phyloP scores from a whole-genome alignment of 257 asterid genomes.

The Forsythia suspensa region DNA sequence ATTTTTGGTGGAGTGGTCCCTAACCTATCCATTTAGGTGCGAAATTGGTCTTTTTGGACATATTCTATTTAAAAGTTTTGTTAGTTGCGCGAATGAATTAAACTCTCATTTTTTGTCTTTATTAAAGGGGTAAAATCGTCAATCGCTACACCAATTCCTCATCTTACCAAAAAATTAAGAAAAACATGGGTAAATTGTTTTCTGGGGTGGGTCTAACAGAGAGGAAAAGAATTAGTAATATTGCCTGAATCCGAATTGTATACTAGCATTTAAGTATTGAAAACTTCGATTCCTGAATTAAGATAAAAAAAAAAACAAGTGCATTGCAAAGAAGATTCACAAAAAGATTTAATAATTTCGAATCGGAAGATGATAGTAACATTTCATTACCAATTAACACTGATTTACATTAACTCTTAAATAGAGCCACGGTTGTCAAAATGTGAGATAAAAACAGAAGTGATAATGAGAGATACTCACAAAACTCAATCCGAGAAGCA shows the following conservation, averaged over 20 bases:
- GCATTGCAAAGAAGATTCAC: slow-evolving; percentile 1
- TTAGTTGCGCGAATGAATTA: too few species aligned
- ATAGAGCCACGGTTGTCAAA: slow-evolving; percentile 3
- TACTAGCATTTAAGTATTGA: neutral
- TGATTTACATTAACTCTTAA: neutral
- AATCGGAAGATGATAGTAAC: slow-evolving; percentile 14
- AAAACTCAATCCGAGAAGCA: slow-evolving; percentile 18
- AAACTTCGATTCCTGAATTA: slow-evolving; percentile 2
- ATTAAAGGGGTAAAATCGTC: too few species aligned
- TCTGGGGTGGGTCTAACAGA: neutral
- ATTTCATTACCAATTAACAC: slow-evolving; percentile 18
- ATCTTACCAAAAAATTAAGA: too few species aligned
- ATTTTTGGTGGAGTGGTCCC: too few species aligned
- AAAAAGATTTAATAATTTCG: neutral
- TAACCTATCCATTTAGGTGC: too few species aligned
- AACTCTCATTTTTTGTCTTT: too few species aligned
- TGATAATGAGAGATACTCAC: neutral
- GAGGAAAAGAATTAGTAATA: neutral
- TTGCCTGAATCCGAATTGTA: slow-evolving; percentile 5
- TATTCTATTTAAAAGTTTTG: too few species aligned
- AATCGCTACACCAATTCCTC: too few species aligned
- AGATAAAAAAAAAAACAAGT: neutral
- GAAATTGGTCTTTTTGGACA: too few species aligned
- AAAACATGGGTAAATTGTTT: too few species aligned
- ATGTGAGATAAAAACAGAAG: slow-evolving; percentile 6